A percentile compares a stretch with the other conserved stretches of the same genome.
phyloP scores from a whole-genome alignment of 2,329 filamentous ascomycete genomes.

The Fusarium sterilihyphosum region DNA sequence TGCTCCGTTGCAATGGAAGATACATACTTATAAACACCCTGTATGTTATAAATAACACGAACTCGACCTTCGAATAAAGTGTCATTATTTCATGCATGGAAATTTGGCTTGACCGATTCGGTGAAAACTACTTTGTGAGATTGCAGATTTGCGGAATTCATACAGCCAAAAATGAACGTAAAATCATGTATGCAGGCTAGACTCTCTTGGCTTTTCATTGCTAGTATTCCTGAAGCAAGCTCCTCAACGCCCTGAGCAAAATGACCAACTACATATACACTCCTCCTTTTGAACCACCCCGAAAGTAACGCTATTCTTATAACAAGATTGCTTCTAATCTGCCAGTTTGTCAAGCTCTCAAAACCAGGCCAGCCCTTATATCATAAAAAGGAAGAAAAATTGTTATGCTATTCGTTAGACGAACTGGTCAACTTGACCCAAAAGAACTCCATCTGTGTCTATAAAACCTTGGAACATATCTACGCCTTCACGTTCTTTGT shows the following conservation, averaged over 20 bases:
- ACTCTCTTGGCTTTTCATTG: constrained; percentile 22
- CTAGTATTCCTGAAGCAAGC: constrained; percentile 13
- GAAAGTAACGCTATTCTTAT: neutral
- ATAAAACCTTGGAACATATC: constrained; percentile 31
- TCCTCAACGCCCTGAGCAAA: constrained; percentile 21
- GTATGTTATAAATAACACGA: neutral
- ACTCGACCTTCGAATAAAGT: neutral
- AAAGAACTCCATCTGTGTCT: constrained; percentile 26
- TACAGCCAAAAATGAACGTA: neutral
- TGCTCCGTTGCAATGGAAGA: neutral
- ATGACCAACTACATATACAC: neutral
- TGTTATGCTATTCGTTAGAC: constrained; percentile 20
- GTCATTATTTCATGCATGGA: neutral
- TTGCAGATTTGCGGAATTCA: neutral
- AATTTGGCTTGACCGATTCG: neutral
- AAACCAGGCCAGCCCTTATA: constrained; percentile 7
- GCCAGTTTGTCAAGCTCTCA: constrained; percentile 1
- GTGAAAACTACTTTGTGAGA: neutral
- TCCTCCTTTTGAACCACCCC: neutral
- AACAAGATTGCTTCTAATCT: constrained; percentile 13
- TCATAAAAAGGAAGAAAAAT: constrained; percentile 14
- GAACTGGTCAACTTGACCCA: constrained; percentile 6
- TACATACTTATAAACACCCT: neutral
- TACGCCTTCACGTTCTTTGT: constrained; percentile 14
- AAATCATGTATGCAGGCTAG: neutral